Conservation (phyloP, 2,329 filamentous ascomycete genomes). For the Ophiostoma himal-ulmi region DNA sequence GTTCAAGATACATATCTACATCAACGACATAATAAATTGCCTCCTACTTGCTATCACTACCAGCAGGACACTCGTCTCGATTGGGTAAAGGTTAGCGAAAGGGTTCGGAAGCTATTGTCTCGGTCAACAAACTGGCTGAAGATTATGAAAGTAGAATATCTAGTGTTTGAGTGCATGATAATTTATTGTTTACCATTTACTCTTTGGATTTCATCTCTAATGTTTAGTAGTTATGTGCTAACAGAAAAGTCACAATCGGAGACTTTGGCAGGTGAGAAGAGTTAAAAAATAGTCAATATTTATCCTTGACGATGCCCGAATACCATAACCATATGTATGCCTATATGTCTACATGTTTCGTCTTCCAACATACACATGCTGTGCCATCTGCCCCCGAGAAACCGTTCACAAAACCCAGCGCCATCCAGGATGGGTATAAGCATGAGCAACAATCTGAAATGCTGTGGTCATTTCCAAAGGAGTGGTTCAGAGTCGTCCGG, state of each 20-base stretch:
- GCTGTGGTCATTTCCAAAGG: constrained; percentile 20
- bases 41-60: constrained; percentile 12
- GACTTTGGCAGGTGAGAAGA: no score
- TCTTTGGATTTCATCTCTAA: no score
- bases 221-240: no score
- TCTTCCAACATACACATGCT: background rate
- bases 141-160: no score
- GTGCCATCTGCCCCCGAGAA: background rate
- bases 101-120: constrained; percentile 29
- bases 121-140: constrained; percentile 8
- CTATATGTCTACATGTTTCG: no score
- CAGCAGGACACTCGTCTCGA: constrained; percentile 24
- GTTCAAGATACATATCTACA: background rate
- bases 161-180: no score
- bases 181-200: background rate
- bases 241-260: no score
- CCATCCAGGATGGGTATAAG: background rate
- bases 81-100: constrained; percentile 35
- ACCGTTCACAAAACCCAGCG: constrained; percentile 13
- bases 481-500: constrained; percentile 18
- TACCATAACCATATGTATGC: no score
- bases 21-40: background rate
- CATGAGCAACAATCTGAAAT: background rate
- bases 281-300: no score
- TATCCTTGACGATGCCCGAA: no score